Percentiles rank a stretch among this genome's conserved stretches.
Evolutionary conservation across 1,139 yeast genomes (phyloP).

Genomic region (Taphrina communis): DNA sequence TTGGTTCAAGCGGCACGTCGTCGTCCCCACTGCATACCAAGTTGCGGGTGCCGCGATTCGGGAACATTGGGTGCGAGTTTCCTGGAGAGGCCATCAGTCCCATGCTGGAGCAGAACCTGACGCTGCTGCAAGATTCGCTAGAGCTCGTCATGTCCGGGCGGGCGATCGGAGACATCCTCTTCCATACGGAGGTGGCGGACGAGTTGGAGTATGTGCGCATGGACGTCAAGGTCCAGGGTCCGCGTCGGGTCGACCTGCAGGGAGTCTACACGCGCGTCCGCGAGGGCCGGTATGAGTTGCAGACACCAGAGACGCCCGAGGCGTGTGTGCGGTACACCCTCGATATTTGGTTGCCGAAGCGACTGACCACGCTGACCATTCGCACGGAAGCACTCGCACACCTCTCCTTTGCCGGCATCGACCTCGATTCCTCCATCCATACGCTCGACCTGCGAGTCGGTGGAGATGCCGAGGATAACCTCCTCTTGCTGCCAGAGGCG

Average conservation of each 20-base stretch:
- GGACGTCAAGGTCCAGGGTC: slow-evolving; percentile 34
- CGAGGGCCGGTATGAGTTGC: slow-evolving; percentile 33
- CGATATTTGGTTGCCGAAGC: slow-evolving; percentile 21
- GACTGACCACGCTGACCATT: slow-evolving; percentile 12
- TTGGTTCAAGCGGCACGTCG: not conserved
- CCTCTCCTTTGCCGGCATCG: slow-evolving; percentile 25
- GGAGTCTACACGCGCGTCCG: slow-evolving; percentile 33
- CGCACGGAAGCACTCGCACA: slow-evolving; percentile 31
- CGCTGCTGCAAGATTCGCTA: slow-evolving; percentile 15
- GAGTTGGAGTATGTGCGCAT: slow-evolving; percentile 27
- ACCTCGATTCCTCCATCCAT: slow-evolving; percentile 11
- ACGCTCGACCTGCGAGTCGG: slow-evolving; percentile 2
- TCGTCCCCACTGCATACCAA: not conserved
- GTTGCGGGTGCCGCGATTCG: slow-evolving; percentile 5
- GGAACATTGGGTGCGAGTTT: slow-evolving; percentile 32
- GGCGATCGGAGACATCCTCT: slow-evolving; percentile 27
- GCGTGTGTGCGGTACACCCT: slow-evolving; percentile 32
- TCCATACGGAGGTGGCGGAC: slow-evolving; percentile 26
- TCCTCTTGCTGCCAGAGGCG: slow-evolving; percentile 26
- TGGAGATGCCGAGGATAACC: slow-evolving; percentile 18
- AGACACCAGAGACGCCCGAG: slow-evolving; percentile 32
- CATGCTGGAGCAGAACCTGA: slow-evolving; percentile 26
- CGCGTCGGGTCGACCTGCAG: slow-evolving; percentile 19
- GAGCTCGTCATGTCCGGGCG: slow-evolving; percentile 29
- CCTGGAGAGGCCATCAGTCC: slow-evolving; percentile 30